Evolutionary conservation across 2,329 filamentous ascomycete species (phyloP).

Genomic region (Aspergillus transmontanensis): DNA sequence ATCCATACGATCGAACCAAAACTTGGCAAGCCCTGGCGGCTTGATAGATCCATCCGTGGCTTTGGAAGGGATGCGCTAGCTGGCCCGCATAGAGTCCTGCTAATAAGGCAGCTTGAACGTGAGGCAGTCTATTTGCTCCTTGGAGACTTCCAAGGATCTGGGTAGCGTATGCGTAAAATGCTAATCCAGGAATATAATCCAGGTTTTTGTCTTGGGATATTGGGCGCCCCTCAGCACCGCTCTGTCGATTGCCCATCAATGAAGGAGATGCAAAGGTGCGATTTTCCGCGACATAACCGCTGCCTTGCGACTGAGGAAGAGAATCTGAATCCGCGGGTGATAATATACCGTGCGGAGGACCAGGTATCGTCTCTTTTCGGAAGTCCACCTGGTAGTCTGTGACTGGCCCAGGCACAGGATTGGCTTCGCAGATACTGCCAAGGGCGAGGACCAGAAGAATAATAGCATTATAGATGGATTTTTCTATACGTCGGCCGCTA

Average conservation of each 20-base stretch:
- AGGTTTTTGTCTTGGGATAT: constrained; percentile 59
- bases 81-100: constrained; percentile 89
- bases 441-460: constrained; percentile 82
- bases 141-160: constrained; percentile 82
- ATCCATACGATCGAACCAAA: constrained; percentile 68
- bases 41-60: constrained; percentile 69
- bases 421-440: constrained; percentile 73
- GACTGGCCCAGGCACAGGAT: constrained; percentile 59
- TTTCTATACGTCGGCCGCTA: constrained; percentile 36
- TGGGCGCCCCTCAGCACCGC: constrained; percentile 17
- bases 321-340: constrained; percentile 32
- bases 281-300: constrained; percentile 22
- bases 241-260: constrained; percentile 15
- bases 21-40: constrained; percentile 66
- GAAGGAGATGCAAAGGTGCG: constrained; percentile 25
- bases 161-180: constrained; percentile 84
- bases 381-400: constrained; percentile 36
- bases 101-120: constrained; percentile 82
- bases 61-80: constrained; percentile 82
- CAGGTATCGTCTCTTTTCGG: constrained; percentile 32
- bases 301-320: constrained; percentile 22
- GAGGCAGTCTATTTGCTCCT: constrained; percentile 76
- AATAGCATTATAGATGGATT: constrained; percentile 77
- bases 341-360: constrained; percentile 26
- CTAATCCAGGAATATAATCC: constrained; percentile 83